phyloP scores from a whole-genome alignment of 2,329 filamentous ascomycete genomes.

The Alternaria incomplexa region DNA sequence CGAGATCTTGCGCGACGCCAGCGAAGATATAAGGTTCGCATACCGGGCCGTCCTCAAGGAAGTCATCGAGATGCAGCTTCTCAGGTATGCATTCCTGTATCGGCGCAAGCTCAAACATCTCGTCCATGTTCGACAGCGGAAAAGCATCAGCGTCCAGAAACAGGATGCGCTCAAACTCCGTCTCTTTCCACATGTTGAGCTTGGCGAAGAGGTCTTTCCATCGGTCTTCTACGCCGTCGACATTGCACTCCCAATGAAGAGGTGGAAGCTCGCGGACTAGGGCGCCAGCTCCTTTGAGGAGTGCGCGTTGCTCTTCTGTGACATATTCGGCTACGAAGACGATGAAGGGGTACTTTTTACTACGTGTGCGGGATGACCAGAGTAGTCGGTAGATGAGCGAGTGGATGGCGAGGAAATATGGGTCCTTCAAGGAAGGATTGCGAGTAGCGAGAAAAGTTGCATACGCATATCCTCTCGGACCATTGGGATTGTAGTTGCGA shows the following conservation, averaged over 20 bases:
- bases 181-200: slow-evolving; percentile 46
- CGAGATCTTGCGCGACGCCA: slow-evolving; percentile 29
- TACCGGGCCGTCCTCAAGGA: slow-evolving; percentile 23
- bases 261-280: slow-evolving; percentile 40
- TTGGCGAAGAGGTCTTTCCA: slow-evolving; percentile 47
- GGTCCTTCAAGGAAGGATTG: slow-evolving; percentile 40
- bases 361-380: slow-evolving; percentile 38
- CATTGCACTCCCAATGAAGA: slow-evolving; percentile 36
- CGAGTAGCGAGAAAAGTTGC: slow-evolving; percentile 43
- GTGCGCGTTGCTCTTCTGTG: slow-evolving; percentile 35
- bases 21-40: slow-evolving; percentile 42
- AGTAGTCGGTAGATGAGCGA: slow-evolving; percentile 42
- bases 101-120: slow-evolving; percentile 34
- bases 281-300: slow-evolving; percentile 41
- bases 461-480: slow-evolving; percentile 29
- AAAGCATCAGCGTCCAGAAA: slow-evolving; percentile 47
- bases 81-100: slow-evolving; percentile 26
- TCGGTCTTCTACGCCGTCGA: slow-evolving; percentile 25
- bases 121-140: slow-evolving; percentile 37
- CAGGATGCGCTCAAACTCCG: slow-evolving; percentile 36
- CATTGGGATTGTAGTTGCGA: slow-evolving; percentile 30
- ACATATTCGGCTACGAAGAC: slow-evolving; percentile 46
- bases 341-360: slow-evolving; percentile 34
- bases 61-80: slow-evolving; percentile 34
- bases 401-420: slow-evolving; percentile 45